These are phyloP conservation scores for Panaeolus cyanescens DNA, from an alignment of 768 basidiomycete species.

Conservation along the genomic window DNA sequence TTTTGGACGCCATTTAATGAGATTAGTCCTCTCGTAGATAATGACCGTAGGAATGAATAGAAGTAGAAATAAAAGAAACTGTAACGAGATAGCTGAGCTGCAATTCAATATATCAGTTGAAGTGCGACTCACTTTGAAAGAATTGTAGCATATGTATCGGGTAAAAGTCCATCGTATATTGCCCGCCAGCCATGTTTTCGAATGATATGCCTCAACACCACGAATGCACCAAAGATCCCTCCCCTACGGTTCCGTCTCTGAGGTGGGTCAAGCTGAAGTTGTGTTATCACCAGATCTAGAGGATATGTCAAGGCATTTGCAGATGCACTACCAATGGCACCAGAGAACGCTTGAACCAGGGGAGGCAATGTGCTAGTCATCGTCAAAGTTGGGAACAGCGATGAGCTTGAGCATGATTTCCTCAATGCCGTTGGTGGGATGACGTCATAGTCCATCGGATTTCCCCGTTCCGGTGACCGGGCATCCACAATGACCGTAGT, in stretches of 20 bases:
- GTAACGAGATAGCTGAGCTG: neutral
- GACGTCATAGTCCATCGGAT: neutral
- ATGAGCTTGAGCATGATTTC: conserved; percentile 1
- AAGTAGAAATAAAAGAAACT: conserved; percentile 66
- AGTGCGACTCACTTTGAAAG: conserved; percentile 47
- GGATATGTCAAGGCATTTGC: conserved; percentile 59
- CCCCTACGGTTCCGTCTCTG: conserved; percentile 19
- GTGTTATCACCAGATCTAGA: conserved; percentile 57
- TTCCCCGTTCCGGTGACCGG: neutral
- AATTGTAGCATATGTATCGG: conserved; percentile 55
- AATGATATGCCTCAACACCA: conserved; percentile 39
- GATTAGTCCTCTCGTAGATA: conserved; percentile 37
- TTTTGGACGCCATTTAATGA: conserved; percentile 1
- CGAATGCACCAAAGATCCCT: conserved; percentile 31
- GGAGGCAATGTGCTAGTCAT: conserved; percentile 66
- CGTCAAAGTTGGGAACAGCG: neutral
- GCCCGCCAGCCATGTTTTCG: conserved; percentile 41
- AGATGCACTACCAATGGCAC: conserved; percentile 54
- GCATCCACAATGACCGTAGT: neutral
- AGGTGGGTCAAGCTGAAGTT: conserved; percentile 42
- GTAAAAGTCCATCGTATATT: conserved; percentile 51
- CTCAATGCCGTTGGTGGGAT: neutral
- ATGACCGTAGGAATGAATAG: conserved; percentile 49
- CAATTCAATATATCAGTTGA: no score
- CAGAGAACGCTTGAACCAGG: conserved; percentile 58